Conservation (phyloP, 768 basidiomycete species). For the Fomitopsis pulvina region DNA sequence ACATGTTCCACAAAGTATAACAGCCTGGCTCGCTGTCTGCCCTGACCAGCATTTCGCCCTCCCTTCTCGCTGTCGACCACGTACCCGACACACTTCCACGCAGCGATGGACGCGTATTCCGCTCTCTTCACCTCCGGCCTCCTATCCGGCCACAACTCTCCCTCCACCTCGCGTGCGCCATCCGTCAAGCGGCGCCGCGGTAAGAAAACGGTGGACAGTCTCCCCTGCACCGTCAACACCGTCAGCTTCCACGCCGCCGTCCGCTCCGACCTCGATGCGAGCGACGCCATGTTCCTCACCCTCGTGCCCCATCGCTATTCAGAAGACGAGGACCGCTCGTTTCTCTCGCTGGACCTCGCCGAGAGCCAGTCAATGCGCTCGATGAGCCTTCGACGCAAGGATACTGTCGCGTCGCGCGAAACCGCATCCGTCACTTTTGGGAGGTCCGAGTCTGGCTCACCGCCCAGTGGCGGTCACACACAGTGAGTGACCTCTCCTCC, state of each 20-base stretch:
- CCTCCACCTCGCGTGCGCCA: conserved; percentile 16
- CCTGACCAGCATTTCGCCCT: not conserved
- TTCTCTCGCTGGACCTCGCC: conserved; percentile 65
- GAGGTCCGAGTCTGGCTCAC: conserved; percentile 14
- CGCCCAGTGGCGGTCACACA: conserved; percentile 2
- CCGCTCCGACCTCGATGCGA: conserved; percentile 12
- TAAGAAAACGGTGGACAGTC: conserved; percentile 12
- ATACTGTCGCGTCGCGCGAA: conserved; percentile 19
- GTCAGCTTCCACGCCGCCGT: conserved; percentile 12
- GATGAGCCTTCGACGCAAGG: conserved; percentile 31
- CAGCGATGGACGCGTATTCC: conserved; percentile 39
- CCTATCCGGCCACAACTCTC: conserved; percentile 30
- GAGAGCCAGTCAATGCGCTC: conserved; percentile 39
- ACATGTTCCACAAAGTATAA: not conserved
- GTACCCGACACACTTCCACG: not conserved
- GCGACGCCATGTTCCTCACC: conserved; percentile 42
- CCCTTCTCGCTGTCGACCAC: not conserved
- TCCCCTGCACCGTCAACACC: conserved; percentile 15
- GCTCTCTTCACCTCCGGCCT: conserved; percentile 63
- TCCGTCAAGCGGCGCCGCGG: conserved; percentile 23
- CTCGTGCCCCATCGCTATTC: conserved; percentile 37
- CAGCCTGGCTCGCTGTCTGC: not conserved
- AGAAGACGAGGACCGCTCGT: conserved; percentile 37
- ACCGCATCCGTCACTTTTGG: conserved; percentile 8
- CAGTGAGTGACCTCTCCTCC: conserved; percentile 11